Evolutionary conservation across 2,329 filamentous ascomycete genomes (phyloP), one percentile per base, ranked within the genome.

Genomic region (Sclerotinia spermophila): DNA sequence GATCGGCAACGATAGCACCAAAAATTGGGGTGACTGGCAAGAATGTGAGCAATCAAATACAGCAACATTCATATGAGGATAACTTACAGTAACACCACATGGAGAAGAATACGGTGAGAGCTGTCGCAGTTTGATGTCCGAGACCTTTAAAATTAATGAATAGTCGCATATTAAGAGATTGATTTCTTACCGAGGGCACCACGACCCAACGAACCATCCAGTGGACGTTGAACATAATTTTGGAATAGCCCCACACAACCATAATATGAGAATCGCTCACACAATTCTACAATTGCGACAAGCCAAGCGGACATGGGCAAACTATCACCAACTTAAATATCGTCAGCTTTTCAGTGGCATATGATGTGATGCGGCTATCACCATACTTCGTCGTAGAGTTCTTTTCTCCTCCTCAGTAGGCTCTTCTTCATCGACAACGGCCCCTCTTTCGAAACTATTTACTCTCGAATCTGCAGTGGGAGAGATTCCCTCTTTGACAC

Each of bases 201-300:
- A 21, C 80, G 72, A 21, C 74, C 74, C 33, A 73, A 40, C 38
- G 60, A 69, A 30, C 75, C 72, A 69, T 74, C 70, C 2, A 74
- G 62, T 17, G 66, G 86, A 58, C 71, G 67, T 75, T 90, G 85
- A 75, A 90, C 84, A 74, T 86, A 90, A 78, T 90, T 91, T 83
- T 74, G 83, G 85, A 86, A 89, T 55, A 89, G 83, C 66, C 86
- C 84, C 24, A 85, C 86, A 13, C 86, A 87, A 53, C 89, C 89
- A 76, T 90, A 90, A 81, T 88, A 90, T 7, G 86, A 86, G 76
- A 89, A 90, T 24, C 67, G 53, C 35, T 69, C 67, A 53, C 67
- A 69, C 7, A 70, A 40, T 19, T 69, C 67, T 10, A 69, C 67
- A 7, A 64, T 64, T 5, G 67, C 67, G 35, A 69, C 67, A 33